Base-by-base conservation (phyloP, 192 early-diverging fungal genomes). In the Diversispora eburnea region DNA sequence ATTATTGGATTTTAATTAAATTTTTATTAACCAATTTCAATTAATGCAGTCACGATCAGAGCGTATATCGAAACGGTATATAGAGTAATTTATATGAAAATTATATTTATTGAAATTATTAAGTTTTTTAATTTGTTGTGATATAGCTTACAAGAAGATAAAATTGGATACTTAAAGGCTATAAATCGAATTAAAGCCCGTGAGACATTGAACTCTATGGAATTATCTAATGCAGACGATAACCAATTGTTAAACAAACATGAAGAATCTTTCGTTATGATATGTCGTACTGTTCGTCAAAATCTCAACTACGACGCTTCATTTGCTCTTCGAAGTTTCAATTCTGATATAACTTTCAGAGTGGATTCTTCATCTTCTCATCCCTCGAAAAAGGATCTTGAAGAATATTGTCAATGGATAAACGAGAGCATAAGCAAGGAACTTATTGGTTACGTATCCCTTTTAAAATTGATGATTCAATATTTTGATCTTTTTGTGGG, bases 391-490 rank as follows among this genome's bases (percentile, higher is more conserved):
- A 63, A 63, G 25, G 61, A 63, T 46, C n/a, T 63, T 4, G 17
- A 33, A 33, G 42, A 45, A n/a, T 63, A 63, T 63, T 63, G 61
- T 45, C 61, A 43, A 15, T 63, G 42, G 42, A 41, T 63, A 17
- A 8, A 45, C 41, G 42, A 63, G 13, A 45, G 39, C 42, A 63
- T 63, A 13, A 43, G 6, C 9, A n/a, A 45, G 15, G 25, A n/a
- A 7, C 61, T 13, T 45, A 33, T 43, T 63, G 61, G 61, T n/a
- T 42, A 17, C 15, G 39, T 63, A n/a, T 63, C 61, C 17, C 42
- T 63, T 8, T 63, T 63, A 46, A 63, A 63, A 63, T 43, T 63
- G 42, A 63, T 63, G 61, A 4, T 63, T 13, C 61, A 63, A 43
- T 63, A 63, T 63, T n/a, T 63, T 17, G 61, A 63, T 20, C 61